Conservation (phyloP, 495 filamentous ascomycete genomes). For the Talaromyces proteolyticus region DNA sequence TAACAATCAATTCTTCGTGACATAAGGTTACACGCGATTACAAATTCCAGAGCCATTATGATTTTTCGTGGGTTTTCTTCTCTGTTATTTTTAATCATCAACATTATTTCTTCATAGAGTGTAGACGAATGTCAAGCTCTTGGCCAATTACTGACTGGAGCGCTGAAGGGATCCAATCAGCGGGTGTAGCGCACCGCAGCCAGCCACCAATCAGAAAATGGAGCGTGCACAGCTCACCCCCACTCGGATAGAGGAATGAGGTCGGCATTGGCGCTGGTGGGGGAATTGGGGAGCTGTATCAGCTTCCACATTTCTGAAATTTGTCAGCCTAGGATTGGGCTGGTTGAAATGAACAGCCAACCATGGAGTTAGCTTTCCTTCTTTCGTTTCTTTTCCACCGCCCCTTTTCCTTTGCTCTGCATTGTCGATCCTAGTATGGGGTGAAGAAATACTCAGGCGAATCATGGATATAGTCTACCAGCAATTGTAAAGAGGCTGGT, state of each 20-base stretch:
- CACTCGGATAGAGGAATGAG: no score
- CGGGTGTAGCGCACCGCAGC: not conserved
- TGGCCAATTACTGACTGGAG: constrained; percentile 1
- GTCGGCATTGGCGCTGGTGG: not conserved
- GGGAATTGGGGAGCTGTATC: not conserved
- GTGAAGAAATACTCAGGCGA: no score
- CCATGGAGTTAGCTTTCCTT: not conserved
- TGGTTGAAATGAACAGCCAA: no score
- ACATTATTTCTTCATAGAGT: not conserved
- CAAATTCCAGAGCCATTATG: not conserved
- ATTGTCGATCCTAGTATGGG: no score
- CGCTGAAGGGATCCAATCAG: not conserved
- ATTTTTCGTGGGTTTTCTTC: no score
- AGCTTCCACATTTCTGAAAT: not conserved
- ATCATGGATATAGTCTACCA: not conserved
- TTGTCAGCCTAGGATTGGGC: not conserved
- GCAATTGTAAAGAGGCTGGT: not conserved
- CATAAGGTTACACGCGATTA: no score
- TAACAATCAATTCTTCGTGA: no score
- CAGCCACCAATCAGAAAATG: not conserved
- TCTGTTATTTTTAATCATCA: constrained; percentile 1
- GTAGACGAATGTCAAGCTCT: not conserved
- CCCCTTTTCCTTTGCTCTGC: not conserved
- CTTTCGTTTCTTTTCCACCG: not conserved
- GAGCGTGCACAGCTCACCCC: not conserved